phyloP scores from a whole-genome alignment of 2,329 filamentous ascomycete genomes.

The Annulohypoxylon truncatum region DNA sequence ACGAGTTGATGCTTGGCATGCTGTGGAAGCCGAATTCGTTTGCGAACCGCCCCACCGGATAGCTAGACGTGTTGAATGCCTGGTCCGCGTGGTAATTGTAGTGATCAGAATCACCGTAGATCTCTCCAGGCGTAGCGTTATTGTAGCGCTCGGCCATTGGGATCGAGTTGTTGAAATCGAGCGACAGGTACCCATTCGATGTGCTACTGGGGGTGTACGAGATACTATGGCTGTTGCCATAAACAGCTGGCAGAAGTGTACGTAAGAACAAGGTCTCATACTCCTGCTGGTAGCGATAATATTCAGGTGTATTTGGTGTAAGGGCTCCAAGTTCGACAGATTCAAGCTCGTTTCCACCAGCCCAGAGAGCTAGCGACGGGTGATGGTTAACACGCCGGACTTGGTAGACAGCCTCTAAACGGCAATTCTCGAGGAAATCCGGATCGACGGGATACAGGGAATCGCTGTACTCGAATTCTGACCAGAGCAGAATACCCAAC shows the following conservation, averaged over 20 bases:
- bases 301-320: conserved; percentile 55
- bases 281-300: conserved; percentile 57
- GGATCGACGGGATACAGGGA: conserved; percentile 67
- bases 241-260: conserved; percentile 66
- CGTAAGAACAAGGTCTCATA: conserved; percentile 70
- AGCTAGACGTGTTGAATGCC: conserved; percentile 65
- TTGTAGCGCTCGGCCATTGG: conserved; percentile 68
- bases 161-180: conserved; percentile 64
- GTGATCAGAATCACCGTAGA: conserved; percentile 71
- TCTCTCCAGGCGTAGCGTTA: conserved; percentile 61
- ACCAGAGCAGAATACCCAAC: conserved; percentile 70
- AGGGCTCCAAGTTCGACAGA: conserved; percentile 61
- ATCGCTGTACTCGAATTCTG: conserved; percentile 72
- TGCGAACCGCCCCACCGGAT: conserved; percentile 69
- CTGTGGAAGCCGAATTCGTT: conserved; percentile 74
- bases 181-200: conserved; percentile 66
- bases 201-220: conserved; percentile 71
- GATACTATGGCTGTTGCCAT: conserved; percentile 68
- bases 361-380: conserved; percentile 65
- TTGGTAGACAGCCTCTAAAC: conserved; percentile 68
- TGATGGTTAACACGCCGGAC: conserved; percentile 64
- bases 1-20: conserved; percentile 70
- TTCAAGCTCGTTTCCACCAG: conserved; percentile 70
- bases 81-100: conserved; percentile 67
- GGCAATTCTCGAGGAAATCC: conserved; percentile 66